These are phyloP conservation scores for Farysia itapuensis DNA, from an alignment of 1,284 basidiomycete genomes.

Conservation along the genomic window DNA sequence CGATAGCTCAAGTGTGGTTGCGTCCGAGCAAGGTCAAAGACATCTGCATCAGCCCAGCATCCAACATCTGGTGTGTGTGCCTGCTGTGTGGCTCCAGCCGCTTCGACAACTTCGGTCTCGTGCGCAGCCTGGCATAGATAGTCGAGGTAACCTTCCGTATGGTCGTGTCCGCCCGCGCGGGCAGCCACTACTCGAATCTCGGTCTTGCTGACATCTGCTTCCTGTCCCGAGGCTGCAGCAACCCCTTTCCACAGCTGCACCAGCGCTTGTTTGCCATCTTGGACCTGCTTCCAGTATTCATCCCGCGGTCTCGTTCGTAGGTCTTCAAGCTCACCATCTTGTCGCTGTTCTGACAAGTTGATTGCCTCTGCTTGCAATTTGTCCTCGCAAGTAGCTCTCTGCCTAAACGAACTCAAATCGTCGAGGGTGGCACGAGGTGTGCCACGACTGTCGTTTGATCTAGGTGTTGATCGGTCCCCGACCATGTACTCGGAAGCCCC, in stretches of 20 bases:
- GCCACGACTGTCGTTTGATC: too few species aligned
- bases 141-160: slow-evolving; percentile 24
- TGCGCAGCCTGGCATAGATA: slow-evolving; percentile 27
- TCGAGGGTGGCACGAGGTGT: too few species aligned
- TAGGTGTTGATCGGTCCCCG: too few species aligned
- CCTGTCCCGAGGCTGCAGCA: too few species aligned
- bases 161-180: slow-evolving; percentile 21
- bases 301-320: background rate
- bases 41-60: slow-evolving; percentile 6
- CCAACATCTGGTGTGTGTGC: slow-evolving; percentile 5
- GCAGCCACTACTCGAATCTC: slow-evolving; percentile 27
- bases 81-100: background rate
- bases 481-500: too few species aligned
- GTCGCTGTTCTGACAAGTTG: too few species aligned
- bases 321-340: too few species aligned
- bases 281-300: background rate
- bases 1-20: background rate
- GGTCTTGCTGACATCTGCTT: background rate
- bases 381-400: too few species aligned
- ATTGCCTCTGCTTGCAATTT: too few species aligned
- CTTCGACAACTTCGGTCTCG: background rate
- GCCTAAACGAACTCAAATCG: too few species aligned
- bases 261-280: background rate
- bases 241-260: background rate
- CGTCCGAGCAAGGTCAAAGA: background rate